Evolutionary conservation across 176 grass and related monocot genomes (phyloP).

Genomic region (Pontederia paniculata): DNA sequence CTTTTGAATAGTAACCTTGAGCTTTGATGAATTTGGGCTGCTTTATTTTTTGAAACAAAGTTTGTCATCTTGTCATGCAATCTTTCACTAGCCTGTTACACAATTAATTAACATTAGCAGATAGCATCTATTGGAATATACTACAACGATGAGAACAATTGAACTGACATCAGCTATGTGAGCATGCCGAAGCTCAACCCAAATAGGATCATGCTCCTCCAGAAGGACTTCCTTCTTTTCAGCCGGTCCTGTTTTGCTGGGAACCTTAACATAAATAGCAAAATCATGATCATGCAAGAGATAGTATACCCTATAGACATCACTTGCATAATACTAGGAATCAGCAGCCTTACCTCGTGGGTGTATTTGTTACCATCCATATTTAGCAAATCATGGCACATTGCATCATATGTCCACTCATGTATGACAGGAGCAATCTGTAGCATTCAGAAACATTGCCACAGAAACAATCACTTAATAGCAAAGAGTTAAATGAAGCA

Average conservation of each 20-base stretch:
- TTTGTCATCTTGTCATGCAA: conserved; percentile 82
- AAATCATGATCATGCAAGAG: neutral
- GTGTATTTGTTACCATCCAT: conserved; percentile 98
- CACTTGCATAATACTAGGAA: neutral
- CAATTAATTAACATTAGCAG: conserved; percentile 8
- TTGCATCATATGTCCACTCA: conserved; percentile 98
- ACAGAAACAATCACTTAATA: neutral
- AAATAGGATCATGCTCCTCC: conserved; percentile 93
- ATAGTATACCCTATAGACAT: neutral
- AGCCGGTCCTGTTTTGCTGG: conserved; percentile 45
- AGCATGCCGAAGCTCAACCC: conserved; percentile 71
- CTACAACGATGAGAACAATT: conserved; percentile 3
- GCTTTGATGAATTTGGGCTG: conserved; percentile 55
- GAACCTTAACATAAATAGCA: conserved; percentile 34
- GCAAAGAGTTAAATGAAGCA: neutral
- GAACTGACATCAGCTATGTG: conserved; percentile 74
- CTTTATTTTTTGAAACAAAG: conserved; percentile 85
- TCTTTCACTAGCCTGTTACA: conserved; percentile 50
- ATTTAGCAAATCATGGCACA: conserved; percentile 84
- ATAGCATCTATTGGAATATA: neutral
- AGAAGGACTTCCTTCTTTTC: conserved; percentile 82
- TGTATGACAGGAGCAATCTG: conserved; percentile 97
- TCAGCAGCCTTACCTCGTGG: conserved; percentile 46
- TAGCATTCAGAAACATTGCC: conserved; percentile 12
- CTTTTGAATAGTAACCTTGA: conserved; percentile 29